Conservation (phyloP, 176 grass and related monocot species). For the Rhipidocladum racemiflorum region DNA sequence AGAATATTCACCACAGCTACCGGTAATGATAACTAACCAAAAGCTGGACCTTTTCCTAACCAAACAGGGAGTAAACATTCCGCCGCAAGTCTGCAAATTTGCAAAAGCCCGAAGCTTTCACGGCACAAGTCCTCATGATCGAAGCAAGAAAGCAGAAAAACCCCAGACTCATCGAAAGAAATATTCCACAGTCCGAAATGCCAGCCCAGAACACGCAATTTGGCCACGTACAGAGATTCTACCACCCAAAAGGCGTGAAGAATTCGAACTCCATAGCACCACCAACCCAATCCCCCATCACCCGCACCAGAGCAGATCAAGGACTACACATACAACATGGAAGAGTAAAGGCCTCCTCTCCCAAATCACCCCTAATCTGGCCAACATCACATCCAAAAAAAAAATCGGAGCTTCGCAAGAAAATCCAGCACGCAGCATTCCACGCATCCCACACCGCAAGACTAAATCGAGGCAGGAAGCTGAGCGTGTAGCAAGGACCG, state of each 20-base stretch:
- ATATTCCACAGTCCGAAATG: conserved; percentile 23
- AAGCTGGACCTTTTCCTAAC: conserved; percentile 17
- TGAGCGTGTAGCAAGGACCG: background rate
- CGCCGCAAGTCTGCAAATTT: background rate
- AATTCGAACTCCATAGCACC: conserved; percentile 22
- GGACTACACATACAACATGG: background rate
- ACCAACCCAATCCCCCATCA: conserved; percentile 9
- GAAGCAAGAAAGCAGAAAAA: conserved; percentile 27
- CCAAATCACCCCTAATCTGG: conserved; percentile 6
- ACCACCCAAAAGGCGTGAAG: conserved; percentile 36
- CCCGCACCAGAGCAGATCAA: conserved; percentile 20
- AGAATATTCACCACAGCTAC: background rate
- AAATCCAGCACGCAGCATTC: background rate
- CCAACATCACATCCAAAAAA: conserved; percentile 19
- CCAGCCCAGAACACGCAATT: conserved; percentile 17
- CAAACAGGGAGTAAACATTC: background rate
- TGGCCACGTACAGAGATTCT: conserved; percentile 39
- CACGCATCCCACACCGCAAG: background rate
- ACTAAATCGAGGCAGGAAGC: background rate
- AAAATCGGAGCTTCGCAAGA: background rate
- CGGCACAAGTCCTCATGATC: background rate
- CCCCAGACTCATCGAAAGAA: conserved; percentile 1
- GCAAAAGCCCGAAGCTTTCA: background rate
- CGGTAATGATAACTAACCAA: background rate
- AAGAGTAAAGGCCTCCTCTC: conserved; percentile 18